A percentile compares a stretch with the other conserved stretches of the same genome.
phyloP scores from a whole-genome alignment of 257 asterid species.

The Cynanchum wilfordii region DNA sequence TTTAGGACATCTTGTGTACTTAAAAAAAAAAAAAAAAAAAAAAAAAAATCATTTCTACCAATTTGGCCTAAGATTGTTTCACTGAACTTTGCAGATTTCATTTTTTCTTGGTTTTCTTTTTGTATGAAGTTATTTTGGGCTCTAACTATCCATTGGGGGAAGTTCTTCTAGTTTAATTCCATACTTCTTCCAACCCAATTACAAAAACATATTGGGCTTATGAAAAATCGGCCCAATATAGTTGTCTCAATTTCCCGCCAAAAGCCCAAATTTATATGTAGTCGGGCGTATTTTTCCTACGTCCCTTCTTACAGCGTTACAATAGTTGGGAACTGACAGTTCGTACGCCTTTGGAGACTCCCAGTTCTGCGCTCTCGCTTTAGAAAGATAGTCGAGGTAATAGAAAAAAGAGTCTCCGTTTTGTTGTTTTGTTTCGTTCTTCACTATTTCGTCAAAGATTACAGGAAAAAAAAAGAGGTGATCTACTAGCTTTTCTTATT shows the following conservation, averaged over 20 bases:
- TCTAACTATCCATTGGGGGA: no score
- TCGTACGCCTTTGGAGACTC: not conserved
- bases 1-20: no score
- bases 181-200: not conserved
- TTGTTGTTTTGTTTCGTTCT: not conserved
- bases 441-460: not conserved
- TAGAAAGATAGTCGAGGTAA: not conserved
- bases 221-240: not conserved
- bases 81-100: no score
- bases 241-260: conserved; percentile 18
- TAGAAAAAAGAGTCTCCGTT: no score
- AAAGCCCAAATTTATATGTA: conserved; percentile 9
- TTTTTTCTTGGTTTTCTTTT: no score
- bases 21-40: no score
- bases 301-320: not conserved
- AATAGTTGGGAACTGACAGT: not conserved
- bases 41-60: no score
- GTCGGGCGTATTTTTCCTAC: not conserved
- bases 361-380: not conserved
- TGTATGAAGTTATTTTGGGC: no score
- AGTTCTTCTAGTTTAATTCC: not conserved
- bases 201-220: not conserved
- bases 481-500: not conserved
- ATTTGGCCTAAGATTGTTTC: no score
- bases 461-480: not conserved